phyloP scores from a whole-genome alignment of 208 protist species.

The Leishmania martiniquensis region DNA sequence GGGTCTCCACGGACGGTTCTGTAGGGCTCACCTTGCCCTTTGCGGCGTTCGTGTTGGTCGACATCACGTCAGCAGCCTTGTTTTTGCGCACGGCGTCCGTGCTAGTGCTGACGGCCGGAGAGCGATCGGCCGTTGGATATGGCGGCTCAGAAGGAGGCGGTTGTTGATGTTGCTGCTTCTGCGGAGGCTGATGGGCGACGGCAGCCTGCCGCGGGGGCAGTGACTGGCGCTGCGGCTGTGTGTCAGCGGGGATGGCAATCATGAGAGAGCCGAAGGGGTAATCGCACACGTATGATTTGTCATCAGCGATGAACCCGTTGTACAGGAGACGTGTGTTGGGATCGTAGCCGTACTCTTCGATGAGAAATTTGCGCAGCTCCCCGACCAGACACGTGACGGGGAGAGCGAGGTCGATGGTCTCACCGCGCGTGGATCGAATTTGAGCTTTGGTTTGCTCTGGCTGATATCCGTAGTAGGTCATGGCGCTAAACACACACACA shows the following conservation, averaged over 20 bases:
- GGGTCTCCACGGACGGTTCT: slow-evolving; percentile 1
- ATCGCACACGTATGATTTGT: slow-evolving; percentile 39
- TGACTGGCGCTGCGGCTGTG: slow-evolving; percentile 22
- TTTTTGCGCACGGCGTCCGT: slow-evolving; percentile 4
- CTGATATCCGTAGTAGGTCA: slow-evolving; percentile 42
- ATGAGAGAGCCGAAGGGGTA: slow-evolving; percentile 78
- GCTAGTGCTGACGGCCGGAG: not conserved
- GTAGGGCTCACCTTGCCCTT: not conserved
- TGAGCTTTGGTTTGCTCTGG: slow-evolving; percentile 48
- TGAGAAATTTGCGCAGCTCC: slow-evolving; percentile 63
- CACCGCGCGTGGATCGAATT: slow-evolving; percentile 63
- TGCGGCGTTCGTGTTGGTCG: not conserved
- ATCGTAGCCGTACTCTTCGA: slow-evolving; percentile 72
- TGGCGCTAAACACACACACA: slow-evolving; percentile 8
- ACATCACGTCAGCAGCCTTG: not conserved
- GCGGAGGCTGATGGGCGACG: slow-evolving; percentile 7
- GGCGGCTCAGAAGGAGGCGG: not conserved
- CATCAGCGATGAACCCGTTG: slow-evolving; percentile 24
- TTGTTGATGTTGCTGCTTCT: not conserved
- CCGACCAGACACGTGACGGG: slow-evolving; percentile 56
- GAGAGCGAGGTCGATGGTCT: slow-evolving; percentile 72
- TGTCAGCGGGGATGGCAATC: slow-evolving; percentile 44
- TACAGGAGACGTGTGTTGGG: slow-evolving; percentile 52
- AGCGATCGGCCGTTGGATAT: not conserved
- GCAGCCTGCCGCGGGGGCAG: slow-evolving; percentile 1